Base-by-base conservation (phyloP, 495 filamentous ascomycete genomes). In the Endocarpon pusillum region DNA sequence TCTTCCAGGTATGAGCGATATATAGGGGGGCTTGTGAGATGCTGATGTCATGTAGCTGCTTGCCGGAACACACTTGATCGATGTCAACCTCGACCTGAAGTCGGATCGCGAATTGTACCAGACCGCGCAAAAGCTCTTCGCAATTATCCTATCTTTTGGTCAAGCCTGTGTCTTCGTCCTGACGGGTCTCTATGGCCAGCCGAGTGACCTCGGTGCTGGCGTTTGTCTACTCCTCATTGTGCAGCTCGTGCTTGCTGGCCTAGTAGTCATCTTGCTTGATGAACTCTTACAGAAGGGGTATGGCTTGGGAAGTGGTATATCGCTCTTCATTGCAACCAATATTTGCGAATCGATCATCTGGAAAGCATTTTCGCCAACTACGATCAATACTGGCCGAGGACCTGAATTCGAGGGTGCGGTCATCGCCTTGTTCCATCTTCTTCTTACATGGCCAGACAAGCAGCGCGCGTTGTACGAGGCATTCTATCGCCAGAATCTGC, bases 311-410 rank as follows among this genome's bases (percentile, higher is more conserved):
- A 87, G 80, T 55, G 91, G 91, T 62, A 99, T 99, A 57, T 94
- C 85, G 28, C 78, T 99, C 36, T 99, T 99, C 73, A 99, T 99
- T 54, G 91, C 91, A 36, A 99, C 91, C 66, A 96, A 96, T 71
- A 96, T 99, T 62, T 99, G 91, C 77, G 91, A 99, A 64, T 94
- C 85, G 21, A 99, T 99, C 55, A 76, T 99, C 57, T 99, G 91
- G 91, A 94, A 93, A 68, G 91, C 91, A 14, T 96, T 96, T 67
- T 93, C 85, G 35, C 91, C 91, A 19, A 99, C 91, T 11, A 94
- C 89, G 51, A 92, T 99, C 63, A 99, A 99, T 68, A 96, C 91
- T 38, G 91, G 91, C 41, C 82, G 91, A 67, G 91, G 91, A 34
- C 91, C 91, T 48, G 91, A 99, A 61, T 99, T 96, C 54, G 91